These are phyloP conservation scores for Ophiocordyceps camponoti-saundersi DNA, from an alignment of 2,329 filamentous ascomycete genomes.

Conservation along the genomic window DNA sequence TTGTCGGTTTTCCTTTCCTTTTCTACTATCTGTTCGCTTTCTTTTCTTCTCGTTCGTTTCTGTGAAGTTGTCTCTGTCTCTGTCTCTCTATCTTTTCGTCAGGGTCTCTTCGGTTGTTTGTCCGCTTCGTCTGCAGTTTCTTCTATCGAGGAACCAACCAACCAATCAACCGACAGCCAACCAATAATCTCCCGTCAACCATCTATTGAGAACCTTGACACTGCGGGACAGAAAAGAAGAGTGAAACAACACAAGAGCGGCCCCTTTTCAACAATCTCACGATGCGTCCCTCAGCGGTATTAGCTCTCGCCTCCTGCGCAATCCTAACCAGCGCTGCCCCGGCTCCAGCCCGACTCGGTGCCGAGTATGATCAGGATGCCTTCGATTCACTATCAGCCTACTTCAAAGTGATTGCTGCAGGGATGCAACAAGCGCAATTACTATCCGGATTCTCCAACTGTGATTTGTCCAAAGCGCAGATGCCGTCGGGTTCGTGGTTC, in stretches of 20 bases:
- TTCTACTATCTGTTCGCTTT: conserved; percentile 6
- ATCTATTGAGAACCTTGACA: too few relatives aligned
- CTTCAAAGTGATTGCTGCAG: conserved; percentile 41
- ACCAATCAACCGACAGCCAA: too few relatives aligned
- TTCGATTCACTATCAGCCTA: conserved; percentile 37
- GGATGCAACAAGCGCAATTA: conserved; percentile 29
- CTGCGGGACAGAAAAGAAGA: too few relatives aligned
- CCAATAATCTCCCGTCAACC: too few relatives aligned
- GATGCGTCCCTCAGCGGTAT: conserved; percentile 33
- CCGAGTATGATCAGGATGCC: conserved; percentile 18
- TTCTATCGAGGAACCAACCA: too few relatives aligned
- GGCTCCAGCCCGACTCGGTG: conserved; percentile 16
- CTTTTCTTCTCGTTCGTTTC: neutral
- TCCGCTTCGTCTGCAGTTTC: too few relatives aligned
- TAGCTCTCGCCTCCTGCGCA: conserved; percentile 26
- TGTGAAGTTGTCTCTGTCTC: too few relatives aligned
- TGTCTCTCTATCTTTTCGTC: too few relatives aligned
- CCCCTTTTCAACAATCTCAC: conserved; percentile 6
- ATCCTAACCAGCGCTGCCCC: conserved; percentile 30
- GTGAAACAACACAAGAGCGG: too few relatives aligned
- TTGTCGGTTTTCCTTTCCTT: conserved; percentile 4
- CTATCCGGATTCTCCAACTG: conserved; percentile 28
- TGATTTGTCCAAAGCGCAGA: conserved; percentile 32
- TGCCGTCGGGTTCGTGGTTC: conserved; percentile 27
- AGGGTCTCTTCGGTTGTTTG: too few relatives aligned